These are phyloP conservation scores for Neoboletus brunneissimus DNA, from an alignment of 768 basidiomycete genomes.

Conservation along the genomic window DNA sequence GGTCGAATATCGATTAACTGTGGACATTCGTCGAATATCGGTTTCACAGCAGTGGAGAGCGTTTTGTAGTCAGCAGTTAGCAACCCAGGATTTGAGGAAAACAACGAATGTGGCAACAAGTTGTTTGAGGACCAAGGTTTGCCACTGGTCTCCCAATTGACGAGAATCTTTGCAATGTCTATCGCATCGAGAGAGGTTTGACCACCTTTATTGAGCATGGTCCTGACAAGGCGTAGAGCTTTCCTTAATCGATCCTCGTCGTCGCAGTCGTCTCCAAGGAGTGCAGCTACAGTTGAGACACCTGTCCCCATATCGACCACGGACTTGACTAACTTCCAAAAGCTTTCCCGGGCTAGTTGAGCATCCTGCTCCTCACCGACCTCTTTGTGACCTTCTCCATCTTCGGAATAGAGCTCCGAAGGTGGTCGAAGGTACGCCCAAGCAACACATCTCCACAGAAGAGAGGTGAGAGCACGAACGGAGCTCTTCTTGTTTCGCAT, in stretches of 20 bases:
- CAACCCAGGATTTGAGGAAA: constrained; percentile 55
- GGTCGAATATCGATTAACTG: constrained; percentile 51
- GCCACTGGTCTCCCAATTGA: constrained; percentile 32
- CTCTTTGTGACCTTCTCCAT: constrained; percentile 20
- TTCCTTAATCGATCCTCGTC: constrained; percentile 44
- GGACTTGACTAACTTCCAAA: constrained; percentile 49
- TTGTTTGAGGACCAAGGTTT: constrained; percentile 46
- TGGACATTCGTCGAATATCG: constrained; percentile 54
- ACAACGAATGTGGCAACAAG: constrained; percentile 51
- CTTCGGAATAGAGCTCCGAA: constrained; percentile 21
- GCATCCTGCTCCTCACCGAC: constrained; percentile 26
- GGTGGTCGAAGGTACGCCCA: constrained; percentile 68
- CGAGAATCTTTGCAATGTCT: constrained; percentile 45
- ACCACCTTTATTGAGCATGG: constrained; percentile 56
- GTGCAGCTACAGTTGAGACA: constrained; percentile 51
- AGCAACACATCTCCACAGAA: constrained; percentile 62
- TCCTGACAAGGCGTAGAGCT: constrained; percentile 47
- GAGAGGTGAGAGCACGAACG: constrained; percentile 56
- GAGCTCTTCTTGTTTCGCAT: constrained; percentile 63
- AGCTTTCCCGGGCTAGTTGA: constrained; percentile 31
- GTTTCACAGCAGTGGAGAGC: constrained; percentile 46
- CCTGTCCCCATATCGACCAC: constrained; percentile 62
- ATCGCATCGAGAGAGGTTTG: constrained; percentile 53
- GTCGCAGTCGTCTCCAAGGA: constrained; percentile 42
- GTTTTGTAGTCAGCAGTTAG: constrained; percentile 50